These are phyloP conservation scores for Phytopythium ostracodes DNA, from an alignment of 352 stramenopile species.

Conservation along the genomic window DNA sequence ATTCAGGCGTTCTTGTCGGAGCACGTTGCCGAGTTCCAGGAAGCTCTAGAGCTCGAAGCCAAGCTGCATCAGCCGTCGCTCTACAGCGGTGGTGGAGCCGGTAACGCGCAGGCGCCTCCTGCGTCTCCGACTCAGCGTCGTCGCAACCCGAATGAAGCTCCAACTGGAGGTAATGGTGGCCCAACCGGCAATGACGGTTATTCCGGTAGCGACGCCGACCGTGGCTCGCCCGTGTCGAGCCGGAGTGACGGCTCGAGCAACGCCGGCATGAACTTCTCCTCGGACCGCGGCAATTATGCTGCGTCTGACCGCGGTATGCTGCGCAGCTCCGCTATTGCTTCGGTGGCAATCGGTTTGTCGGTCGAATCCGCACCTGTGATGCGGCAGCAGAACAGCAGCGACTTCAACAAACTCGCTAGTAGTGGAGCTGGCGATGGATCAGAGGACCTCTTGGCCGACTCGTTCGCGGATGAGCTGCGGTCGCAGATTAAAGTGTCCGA, in stretches of 20 bases:
- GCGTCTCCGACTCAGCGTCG: constrained; percentile 36
- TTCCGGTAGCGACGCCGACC: constrained; percentile 24
- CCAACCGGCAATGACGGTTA: constrained; percentile 25
- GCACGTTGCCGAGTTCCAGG: constrained; percentile 83
- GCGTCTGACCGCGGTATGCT: constrained; percentile 24
- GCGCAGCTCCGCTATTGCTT: constrained; percentile 55
- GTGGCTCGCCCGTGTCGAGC: constrained; percentile 35
- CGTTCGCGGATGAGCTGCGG: constrained; percentile 60
- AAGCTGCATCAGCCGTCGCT: constrained; percentile 81
- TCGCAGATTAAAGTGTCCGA: constrained; percentile 48
- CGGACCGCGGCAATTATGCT: constrained; percentile 15
- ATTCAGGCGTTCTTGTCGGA: constrained; percentile 85
- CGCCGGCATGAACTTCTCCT: constrained; percentile 24
- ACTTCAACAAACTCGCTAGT: constrained; percentile 30
- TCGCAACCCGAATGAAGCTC: constrained; percentile 40
- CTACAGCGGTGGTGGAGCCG: constrained; percentile 36
- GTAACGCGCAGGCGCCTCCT: constrained; percentile 29
- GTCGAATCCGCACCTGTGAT: constrained; percentile 29
- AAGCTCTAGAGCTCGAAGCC: constrained; percentile 81
- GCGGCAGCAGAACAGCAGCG: constrained; percentile 29
- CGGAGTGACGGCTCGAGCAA: constrained; percentile 43
- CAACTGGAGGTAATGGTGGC: constrained; percentile 2
- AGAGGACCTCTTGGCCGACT: constrained; percentile 48
- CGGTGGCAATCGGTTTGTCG: constrained; percentile 43
- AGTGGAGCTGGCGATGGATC: constrained; percentile 2